These are phyloP conservation scores for Nemania bipapillata DNA, from an alignment of 2,329 filamentous ascomycete genomes.

Conservation along the genomic window DNA sequence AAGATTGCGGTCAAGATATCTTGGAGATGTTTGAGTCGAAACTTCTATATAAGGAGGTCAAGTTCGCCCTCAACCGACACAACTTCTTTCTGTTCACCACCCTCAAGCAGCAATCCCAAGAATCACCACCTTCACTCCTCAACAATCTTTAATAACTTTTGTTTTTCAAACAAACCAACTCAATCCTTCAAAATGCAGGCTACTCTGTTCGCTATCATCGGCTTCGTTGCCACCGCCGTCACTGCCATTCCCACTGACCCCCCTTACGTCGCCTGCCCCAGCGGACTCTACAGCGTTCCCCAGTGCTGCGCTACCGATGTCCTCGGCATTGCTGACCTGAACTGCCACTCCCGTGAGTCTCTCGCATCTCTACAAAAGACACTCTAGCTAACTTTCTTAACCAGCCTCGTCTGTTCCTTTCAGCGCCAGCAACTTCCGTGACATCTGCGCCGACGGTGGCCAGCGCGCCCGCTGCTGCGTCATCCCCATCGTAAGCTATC, in stretches of 20 bases:
- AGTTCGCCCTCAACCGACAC: slow-evolving; percentile 13
- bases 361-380: background rate
- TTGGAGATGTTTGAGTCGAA: slow-evolving; percentile 2
- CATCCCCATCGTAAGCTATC: slow-evolving; percentile 56
- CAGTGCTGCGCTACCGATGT: slow-evolving; percentile 73
- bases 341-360: slow-evolving; percentile 61
- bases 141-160: slow-evolving; percentile 19
- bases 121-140: slow-evolving; percentile 27
- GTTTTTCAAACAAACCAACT: slow-evolving; percentile 18
- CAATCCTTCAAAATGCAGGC: slow-evolving; percentile 46
- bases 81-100: slow-evolving; percentile 24
- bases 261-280: slow-evolving; percentile 55
- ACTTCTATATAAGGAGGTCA: slow-evolving; percentile 38
- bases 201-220: slow-evolving; percentile 42
- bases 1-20: slow-evolving; percentile 22
- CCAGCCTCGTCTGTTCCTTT: slow-evolving; percentile 54
- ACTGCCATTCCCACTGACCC: slow-evolving; percentile 33
- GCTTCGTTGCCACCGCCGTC: slow-evolving; percentile 45
- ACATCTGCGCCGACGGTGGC: slow-evolving; percentile 56
- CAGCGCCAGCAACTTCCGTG: slow-evolving; percentile 57
- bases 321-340: slow-evolving; percentile 54
- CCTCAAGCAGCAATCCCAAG: slow-evolving; percentile 29
- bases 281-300: slow-evolving; percentile 56
- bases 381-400: background rate
- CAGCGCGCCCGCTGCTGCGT: slow-evolving; percentile 65